Evolutionary conservation across 305 asterid species (phyloP), one percentile per base, ranked within the genome.

Genomic region (Coffea humblotiana): DNA sequence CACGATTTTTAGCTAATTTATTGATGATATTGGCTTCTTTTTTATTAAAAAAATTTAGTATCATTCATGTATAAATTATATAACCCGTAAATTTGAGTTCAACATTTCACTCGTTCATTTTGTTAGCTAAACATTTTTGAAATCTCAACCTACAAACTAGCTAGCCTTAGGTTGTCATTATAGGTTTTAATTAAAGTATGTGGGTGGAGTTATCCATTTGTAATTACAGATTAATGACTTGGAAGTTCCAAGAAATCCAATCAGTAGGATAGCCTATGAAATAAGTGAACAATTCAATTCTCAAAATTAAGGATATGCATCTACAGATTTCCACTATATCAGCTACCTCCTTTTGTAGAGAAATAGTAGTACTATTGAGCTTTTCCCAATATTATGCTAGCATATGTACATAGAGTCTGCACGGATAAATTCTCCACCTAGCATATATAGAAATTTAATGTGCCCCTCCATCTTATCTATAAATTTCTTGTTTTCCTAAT

Each of bases 81-180:
- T 9, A 8, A 48, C 3, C 13, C 8, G 32, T 23, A 23, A n/a
- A 25, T 64, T 10, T 29, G 4, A 27, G 37, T 25, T 29, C 19
- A 27, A 64, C 2, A 11, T 64, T 64, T 13, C 37, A 25, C 8
- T n/a, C 10, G 19, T 61, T 61, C 13, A 25, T 27, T 27, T 64
- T 0, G 35, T n/a, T 64, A 13, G 69, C 40, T 27, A 64, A 11
- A 64, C 18, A 27, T 4, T 25, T 25, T 64, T 27, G 3, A 64
- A 29, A 27, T 29, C 19, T 21, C 71, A 60, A 43, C 71, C 79
- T 75, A 61, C 8, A 13, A 75, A n/a, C 70, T 45, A 75, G 71
- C 71, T 75, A 45, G 27, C 12, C 8, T 35, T 75, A 61, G 79
- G 60, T 13, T 27, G 13, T 27, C 14, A 13, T 64, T 25, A 40